Evolutionary conservation across 2,329 filamentous ascomycete species (phyloP), one percentile per base, ranked within the genome.

Genomic region (Aaosphaeria arxii): DNA sequence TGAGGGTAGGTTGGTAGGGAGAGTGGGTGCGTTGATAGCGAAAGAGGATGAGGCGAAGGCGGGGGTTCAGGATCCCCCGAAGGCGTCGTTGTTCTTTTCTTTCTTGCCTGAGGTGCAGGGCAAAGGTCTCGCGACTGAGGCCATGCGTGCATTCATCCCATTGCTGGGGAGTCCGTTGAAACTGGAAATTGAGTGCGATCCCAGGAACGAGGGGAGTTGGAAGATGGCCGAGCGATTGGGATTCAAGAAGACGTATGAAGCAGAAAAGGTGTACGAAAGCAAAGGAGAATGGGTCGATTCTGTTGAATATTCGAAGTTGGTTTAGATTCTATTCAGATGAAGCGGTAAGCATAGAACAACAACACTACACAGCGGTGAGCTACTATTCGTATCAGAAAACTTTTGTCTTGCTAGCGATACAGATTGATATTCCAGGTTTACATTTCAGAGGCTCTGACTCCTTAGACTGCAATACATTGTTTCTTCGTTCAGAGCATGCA

Each of bases 131-230:
- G 67, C 66, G 9, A 68, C 60, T 0, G 67, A 69, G 33, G 66
- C 66, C 5, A 57, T 66, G 59, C 36, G 32, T 4, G 55, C 57
- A 0, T 66, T 70, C 7, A 54, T 69, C 13, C 41, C 48, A 0
- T 47, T 55, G 5, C 30, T 70, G 3, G 47, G 46, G 4, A 46
- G 48, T 7, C 51, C 49, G 28, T 4, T 63, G 7, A 55, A 58
- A 28, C 44, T 69, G 41, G 59, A 68, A 38, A 69, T 70, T 46
- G 67, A 69, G 40, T 69, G 65, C 39, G 66, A 70, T 56, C 66
- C 67, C 5, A 46, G 66, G 33, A 70, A 70, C 41, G 50, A 46
- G 5, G 50, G 52, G 6, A 62, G 63, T 30, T 58, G 59, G 56
- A 63, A 56, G 47, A 5, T 70, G 30, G 67, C 66, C 1, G 59